These are phyloP conservation scores for Xanthoconium separans DNA, from an alignment of 1,284 basidiomycete species.

Conservation along the genomic window DNA sequence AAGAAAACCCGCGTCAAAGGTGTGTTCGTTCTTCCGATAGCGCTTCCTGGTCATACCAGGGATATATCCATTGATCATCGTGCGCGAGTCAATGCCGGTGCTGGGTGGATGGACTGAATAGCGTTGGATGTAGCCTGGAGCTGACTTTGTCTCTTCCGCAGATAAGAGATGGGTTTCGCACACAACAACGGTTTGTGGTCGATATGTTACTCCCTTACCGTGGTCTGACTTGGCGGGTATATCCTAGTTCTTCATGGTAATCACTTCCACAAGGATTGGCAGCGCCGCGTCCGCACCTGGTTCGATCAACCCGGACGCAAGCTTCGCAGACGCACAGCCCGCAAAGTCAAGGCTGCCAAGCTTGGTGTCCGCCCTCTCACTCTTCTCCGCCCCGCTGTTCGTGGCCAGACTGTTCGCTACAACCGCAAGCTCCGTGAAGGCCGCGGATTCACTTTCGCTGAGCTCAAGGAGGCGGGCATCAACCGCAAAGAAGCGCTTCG, in stretches of 20 bases:
- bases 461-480: slow-evolving; percentile 97
- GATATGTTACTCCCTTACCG: slow-evolving; percentile 1
- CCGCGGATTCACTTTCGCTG: slow-evolving; percentile 93
- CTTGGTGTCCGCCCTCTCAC: slow-evolving; percentile 92
- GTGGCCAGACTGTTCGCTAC: slow-evolving; percentile 96
- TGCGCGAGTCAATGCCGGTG: not conserved
- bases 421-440: slow-evolving; percentile 98
- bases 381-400: slow-evolving; percentile 95
- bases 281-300: slow-evolving; percentile 93
- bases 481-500: slow-evolving; percentile 92
- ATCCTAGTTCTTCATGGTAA: slow-evolving; percentile 80
- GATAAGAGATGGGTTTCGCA: slow-evolving; percentile 70
- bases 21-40: slow-evolving; percentile 18
- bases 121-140: slow-evolving; percentile 34
- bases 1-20: slow-evolving; percentile 33
- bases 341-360: slow-evolving; percentile 88
- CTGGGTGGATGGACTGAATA: slow-evolving; percentile 23
- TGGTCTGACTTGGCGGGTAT: slow-evolving; percentile 9
- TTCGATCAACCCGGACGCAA: slow-evolving; percentile 99
- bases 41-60: slow-evolving; percentile 7
- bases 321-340: slow-evolving; percentile 91
- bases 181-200: slow-evolving; percentile 73
- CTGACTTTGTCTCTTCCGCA: slow-evolving; percentile 22
- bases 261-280: slow-evolving; percentile 99
- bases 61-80: not conserved